Percentiles rank a stretch among this genome's conserved stretches.
Conservation (phyloP, 2,329 filamentous ascomycete genomes). For the Zasmidium cellare region DNA sequence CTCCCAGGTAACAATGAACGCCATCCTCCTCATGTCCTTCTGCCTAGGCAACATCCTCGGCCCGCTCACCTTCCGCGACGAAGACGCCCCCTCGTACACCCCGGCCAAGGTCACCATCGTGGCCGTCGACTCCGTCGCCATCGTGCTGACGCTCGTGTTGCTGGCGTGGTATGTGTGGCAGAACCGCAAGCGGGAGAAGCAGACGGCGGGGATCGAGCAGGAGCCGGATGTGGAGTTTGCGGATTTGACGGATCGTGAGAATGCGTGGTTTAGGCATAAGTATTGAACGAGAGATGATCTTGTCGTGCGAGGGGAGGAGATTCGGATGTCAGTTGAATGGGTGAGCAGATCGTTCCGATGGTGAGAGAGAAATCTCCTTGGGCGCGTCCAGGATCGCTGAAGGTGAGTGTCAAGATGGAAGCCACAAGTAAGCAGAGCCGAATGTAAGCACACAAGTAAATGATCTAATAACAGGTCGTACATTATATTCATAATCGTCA, state of each 20-base stretch:
- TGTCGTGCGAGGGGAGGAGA: too few relatives aligned
- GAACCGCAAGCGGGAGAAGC: neutral
- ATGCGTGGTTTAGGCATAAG: constrained; percentile 45
- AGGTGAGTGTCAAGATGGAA: too few relatives aligned
- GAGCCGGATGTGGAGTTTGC: constrained; percentile 15
- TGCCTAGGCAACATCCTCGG: constrained; percentile 42
- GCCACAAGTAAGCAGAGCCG: too few relatives aligned
- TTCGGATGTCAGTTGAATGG: too few relatives aligned
- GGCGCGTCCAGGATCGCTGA: too few relatives aligned
- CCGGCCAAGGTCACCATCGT: constrained; percentile 45
- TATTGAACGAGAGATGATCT: neutral
- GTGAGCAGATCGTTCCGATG: too few relatives aligned
- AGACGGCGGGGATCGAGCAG: neutral
- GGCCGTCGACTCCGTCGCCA: constrained; percentile 33
- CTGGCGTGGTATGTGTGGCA: constrained; percentile 36
- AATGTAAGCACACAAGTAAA: too few relatives aligned
- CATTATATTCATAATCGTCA: too few relatives aligned
- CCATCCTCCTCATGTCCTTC: constrained; percentile 42
- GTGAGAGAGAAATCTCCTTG: too few relatives aligned
- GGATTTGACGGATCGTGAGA: constrained; percentile 57
- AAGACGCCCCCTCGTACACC: constrained; percentile 38
- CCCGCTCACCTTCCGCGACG: constrained; percentile 39
- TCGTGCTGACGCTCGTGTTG: constrained; percentile 43
- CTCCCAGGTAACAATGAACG: constrained; percentile 50
- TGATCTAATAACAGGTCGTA: too few relatives aligned